These are phyloP conservation scores for Gremmenia infestans DNA, from an alignment of 2,329 filamentous ascomycete species.

Conservation along the genomic window DNA sequence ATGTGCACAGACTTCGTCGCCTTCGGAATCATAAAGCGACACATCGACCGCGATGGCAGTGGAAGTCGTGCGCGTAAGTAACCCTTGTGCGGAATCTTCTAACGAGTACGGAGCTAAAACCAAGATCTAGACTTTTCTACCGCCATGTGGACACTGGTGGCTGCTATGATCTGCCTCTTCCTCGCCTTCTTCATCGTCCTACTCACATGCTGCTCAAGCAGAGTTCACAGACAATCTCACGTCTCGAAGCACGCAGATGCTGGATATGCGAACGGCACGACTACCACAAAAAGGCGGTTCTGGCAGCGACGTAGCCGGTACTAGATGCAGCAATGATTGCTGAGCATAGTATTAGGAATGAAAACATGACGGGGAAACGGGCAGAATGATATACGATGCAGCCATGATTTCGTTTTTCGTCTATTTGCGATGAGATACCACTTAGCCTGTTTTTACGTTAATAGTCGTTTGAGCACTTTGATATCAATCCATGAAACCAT, in stretches of 20 bases:
- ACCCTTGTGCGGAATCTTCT: background rate
- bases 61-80: constrained; percentile 36
- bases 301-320: constrained; percentile 17
- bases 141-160: constrained; percentile 56
- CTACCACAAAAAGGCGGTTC: constrained; percentile 11
- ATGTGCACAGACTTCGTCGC: constrained; percentile 53
- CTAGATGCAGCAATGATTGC: background rate
- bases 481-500: background rate
- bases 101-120: no score
- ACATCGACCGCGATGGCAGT: constrained; percentile 43
- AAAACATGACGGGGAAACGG: background rate
- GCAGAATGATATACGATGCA: background rate
- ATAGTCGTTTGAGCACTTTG: background rate
- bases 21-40: constrained; percentile 48
- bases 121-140: constrained; percentile 38
- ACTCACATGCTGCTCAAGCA: constrained; percentile 53
- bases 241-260: constrained; percentile 8
- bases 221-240: constrained; percentile 15
- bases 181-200: constrained; percentile 54
- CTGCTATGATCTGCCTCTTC: constrained; percentile 49
- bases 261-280: constrained; percentile 16
- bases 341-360: no score
- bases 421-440: background rate
- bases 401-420: background rate
- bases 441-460: background rate